phyloP scores from a whole-genome alignment of 2,329 filamentous ascomycete genomes.

The Pyrenophora seminiperda region DNA sequence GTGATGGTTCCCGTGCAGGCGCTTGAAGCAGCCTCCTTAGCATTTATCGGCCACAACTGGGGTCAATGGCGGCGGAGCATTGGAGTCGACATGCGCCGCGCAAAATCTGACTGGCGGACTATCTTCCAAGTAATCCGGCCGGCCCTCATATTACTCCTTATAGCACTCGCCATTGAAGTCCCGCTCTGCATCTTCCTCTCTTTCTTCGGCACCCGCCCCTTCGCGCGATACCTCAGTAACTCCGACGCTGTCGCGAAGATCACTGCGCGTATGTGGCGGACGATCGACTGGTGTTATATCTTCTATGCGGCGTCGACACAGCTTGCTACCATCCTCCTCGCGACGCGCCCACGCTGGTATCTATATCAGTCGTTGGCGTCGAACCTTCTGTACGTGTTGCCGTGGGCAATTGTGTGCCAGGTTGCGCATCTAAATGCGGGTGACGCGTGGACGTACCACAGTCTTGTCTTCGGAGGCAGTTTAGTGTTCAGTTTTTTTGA shows the following conservation, averaged over 20 bases:
- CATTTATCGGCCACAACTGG: constrained; percentile 72
- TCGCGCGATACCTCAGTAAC: constrained; percentile 66
- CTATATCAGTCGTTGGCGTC: constrained; percentile 69
- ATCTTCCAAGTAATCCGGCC: not conserved
- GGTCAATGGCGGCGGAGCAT: constrained; percentile 55
- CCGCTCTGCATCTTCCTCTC: constrained; percentile 68
- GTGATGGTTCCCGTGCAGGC: constrained; percentile 74
- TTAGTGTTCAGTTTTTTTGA: constrained; percentile 69
- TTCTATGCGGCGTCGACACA: constrained; percentile 71
- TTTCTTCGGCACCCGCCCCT: constrained; percentile 61
- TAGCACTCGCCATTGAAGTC: constrained; percentile 65
- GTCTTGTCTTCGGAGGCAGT: constrained; percentile 69
- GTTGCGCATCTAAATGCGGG: constrained; percentile 43
- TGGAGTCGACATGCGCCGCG: constrained; percentile 26
- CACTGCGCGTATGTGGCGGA: constrained; percentile 68
- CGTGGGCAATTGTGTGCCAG: constrained; percentile 69
- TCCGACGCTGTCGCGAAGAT: constrained; percentile 64
- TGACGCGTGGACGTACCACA: constrained; percentile 71
- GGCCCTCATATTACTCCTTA: constrained; percentile 56
- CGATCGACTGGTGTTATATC: constrained; percentile 66
- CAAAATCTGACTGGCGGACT: constrained; percentile 31
- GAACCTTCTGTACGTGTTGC: constrained; percentile 71
- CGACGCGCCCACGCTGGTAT: constrained; percentile 69
- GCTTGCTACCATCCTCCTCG: constrained; percentile 67
- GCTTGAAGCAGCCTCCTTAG: constrained; percentile 67